Conservation (phyloP, 1,284 basidiomycete species). For the Anthracocystis panici-leucophaei region DNA sequence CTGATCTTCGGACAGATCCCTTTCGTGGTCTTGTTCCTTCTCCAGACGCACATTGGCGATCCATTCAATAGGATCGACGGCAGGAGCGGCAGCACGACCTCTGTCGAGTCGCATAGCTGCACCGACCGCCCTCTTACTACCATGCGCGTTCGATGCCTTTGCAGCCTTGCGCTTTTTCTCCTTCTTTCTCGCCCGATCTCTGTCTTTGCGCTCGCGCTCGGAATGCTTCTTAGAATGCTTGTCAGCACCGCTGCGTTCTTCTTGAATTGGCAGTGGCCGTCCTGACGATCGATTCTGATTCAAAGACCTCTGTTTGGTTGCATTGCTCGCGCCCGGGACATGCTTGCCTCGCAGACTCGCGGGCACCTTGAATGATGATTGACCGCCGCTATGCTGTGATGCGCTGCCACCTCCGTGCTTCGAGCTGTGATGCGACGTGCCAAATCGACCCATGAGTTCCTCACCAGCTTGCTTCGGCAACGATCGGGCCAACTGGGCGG, state of each 20-base stretch:
- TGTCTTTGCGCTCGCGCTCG: constrained; percentile 26
- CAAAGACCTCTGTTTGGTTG: constrained; percentile 16
- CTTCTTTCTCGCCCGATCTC: constrained; percentile 19
- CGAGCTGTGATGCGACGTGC: constrained; percentile 31
- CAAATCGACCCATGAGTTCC: constrained; percentile 10
- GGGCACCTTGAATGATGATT: constrained; percentile 46
- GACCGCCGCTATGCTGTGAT: constrained; percentile 44
- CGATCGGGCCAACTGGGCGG: constrained; percentile 34
- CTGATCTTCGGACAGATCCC: constrained; percentile 21
- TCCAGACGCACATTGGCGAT: constrained; percentile 57
- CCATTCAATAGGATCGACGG: constrained; percentile 56
- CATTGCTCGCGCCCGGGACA: not conserved
- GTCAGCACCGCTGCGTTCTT: constrained; percentile 23
- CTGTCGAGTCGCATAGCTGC: constrained; percentile 49
- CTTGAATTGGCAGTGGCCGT: constrained; percentile 36
- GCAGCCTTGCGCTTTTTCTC: constrained; percentile 23
- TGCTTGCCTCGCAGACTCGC: constrained; percentile 17
- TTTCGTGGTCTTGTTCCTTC: constrained; percentile 33
- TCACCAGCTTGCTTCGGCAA: constrained; percentile 36
- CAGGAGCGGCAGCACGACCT: constrained; percentile 33
- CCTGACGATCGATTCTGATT: constrained; percentile 17
- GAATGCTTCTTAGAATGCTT: constrained; percentile 16
- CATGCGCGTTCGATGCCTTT: constrained; percentile 10
- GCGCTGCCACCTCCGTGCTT: constrained; percentile 25
- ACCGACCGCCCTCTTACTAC: constrained; percentile 26